A percentile compares a stretch with the other conserved stretches of the same genome.
Conservation (phyloP, 148 eudicot genomes). For the Persicaria tinctoria region DNA sequence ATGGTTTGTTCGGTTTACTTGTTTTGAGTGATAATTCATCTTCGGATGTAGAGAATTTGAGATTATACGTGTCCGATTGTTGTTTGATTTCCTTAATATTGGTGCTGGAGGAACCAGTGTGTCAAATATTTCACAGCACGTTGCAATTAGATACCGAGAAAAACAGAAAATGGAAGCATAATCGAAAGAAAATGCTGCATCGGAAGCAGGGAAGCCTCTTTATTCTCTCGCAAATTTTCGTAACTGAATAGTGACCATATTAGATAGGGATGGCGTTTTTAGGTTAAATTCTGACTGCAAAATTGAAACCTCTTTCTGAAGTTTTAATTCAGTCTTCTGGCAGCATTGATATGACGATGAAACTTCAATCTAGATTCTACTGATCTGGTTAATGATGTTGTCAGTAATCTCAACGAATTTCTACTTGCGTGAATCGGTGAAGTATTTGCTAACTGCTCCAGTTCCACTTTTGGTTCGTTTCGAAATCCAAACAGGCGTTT, state of each 20-base stretch:
- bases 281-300: not conserved
- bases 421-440: not conserved
- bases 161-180: not conserved
- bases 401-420: too few relatives aligned
- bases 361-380: not conserved
- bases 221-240: not conserved
- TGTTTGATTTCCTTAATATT: not conserved
- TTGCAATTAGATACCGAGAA: not conserved
- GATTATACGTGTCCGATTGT: not conserved
- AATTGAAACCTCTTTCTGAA: not conserved
- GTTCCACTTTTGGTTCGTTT: not conserved
- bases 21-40: not conserved
- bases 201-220: not conserved
- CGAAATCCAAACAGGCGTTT: not conserved
- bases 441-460: not conserved
- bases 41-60: not conserved
- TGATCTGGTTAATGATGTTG: not conserved
- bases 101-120: not conserved
- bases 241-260: not conserved
- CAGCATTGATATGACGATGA: not conserved
- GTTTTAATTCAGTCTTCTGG: not conserved
- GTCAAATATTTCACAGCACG: not conserved
- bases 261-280: not conserved
- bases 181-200: not conserved
- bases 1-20: not conserved